phyloP scores from a whole-genome alignment of 352 stramenopile genomes.

The Phytophthora boehmeriae region DNA sequence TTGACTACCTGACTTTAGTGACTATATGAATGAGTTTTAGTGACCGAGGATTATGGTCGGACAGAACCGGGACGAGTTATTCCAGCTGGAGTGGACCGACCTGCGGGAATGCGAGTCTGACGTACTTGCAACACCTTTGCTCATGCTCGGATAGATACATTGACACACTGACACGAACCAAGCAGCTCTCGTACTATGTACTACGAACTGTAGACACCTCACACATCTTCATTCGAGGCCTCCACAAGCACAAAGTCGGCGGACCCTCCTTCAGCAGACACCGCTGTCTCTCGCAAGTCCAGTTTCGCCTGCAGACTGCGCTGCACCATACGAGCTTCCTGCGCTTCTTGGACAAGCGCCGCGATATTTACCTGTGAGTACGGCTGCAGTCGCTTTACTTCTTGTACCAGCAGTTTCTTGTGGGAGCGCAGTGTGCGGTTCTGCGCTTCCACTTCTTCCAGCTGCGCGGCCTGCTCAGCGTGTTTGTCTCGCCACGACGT shows the following conservation, averaged over 20 bases:
- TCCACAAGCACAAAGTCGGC: slow-evolving; percentile 41
- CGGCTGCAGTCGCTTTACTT: slow-evolving; percentile 73
- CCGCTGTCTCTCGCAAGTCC: slow-evolving; percentile 22
- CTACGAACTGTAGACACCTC: background rate
- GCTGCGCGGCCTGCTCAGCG: slow-evolving; percentile 17
- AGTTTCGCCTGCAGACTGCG: slow-evolving; percentile 62
- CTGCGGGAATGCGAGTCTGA: too few relatives aligned
- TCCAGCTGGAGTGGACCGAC: too few relatives aligned
- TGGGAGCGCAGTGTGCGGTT: slow-evolving; percentile 52
- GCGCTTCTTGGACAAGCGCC: slow-evolving; percentile 65
- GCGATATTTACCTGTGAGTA: slow-evolving; percentile 71
- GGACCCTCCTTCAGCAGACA: background rate
- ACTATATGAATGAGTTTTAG: too few relatives aligned
- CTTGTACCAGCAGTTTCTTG: slow-evolving; percentile 65
- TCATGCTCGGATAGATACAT: too few relatives aligned
- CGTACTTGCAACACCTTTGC: too few relatives aligned
- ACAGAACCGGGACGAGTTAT: too few relatives aligned
- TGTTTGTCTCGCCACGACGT: slow-evolving; percentile 38
- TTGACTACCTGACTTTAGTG: too few relatives aligned
- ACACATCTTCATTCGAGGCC: slow-evolving; percentile 18
- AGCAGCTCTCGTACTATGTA: too few relatives aligned
- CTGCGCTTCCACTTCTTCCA: slow-evolving; percentile 32
- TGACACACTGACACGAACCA: too few relatives aligned
- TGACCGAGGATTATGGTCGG: too few relatives aligned
- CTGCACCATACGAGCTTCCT: slow-evolving; percentile 79